A percentile compares a stretch with the other conserved stretches of the same genome.
These are phyloP conservation scores for Bipolaris cookei DNA, from an alignment of 2,329 filamentous ascomycete genomes.

Conservation along the genomic window DNA sequence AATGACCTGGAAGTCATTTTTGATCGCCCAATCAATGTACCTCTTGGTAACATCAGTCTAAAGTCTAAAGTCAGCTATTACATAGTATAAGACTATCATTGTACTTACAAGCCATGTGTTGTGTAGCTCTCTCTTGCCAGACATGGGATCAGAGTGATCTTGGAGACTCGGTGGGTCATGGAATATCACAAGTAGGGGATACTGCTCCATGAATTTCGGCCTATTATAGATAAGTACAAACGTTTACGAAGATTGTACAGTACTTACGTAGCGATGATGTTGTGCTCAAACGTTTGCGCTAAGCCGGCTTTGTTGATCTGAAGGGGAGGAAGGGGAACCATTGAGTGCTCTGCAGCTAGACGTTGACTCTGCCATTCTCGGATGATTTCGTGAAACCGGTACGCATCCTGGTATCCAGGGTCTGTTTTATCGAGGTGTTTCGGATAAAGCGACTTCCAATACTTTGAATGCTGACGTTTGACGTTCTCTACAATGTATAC, in stretches of 20 bases:
- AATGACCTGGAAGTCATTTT: constrained; percentile 81
- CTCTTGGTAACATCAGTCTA: constrained; percentile 81
- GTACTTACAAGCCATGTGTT: constrained; percentile 84
- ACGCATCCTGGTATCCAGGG: constrained; percentile 41
- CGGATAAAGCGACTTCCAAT: constrained; percentile 88
- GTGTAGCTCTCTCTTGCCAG: constrained; percentile 77
- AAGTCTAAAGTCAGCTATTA: constrained; percentile 51
- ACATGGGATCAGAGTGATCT: constrained; percentile 55
- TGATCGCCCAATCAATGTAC: constrained; percentile 83
- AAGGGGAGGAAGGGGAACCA: constrained; percentile 75
- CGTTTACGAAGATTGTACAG: neutral
- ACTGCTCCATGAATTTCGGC: constrained; percentile 68
- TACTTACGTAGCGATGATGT: constrained; percentile 77
- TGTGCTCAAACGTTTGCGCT: constrained; percentile 80
- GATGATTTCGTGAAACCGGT: constrained; percentile 79
- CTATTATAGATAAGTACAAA: constrained; percentile 44
- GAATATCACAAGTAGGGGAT: constrained; percentile 80
- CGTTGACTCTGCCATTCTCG: constrained; percentile 75
- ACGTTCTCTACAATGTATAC: constrained; percentile 64
- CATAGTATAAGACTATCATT: constrained; percentile 38
- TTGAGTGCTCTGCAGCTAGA: constrained; percentile 73
- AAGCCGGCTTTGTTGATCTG: constrained; percentile 77
- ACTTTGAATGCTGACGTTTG: constrained; percentile 65
- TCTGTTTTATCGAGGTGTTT: constrained; percentile 54
- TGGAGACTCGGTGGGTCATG: constrained; percentile 74